Evolutionary conservation across 2,329 filamentous ascomycete species (phyloP).

Genomic region (Aspergillus ibericus): DNA sequence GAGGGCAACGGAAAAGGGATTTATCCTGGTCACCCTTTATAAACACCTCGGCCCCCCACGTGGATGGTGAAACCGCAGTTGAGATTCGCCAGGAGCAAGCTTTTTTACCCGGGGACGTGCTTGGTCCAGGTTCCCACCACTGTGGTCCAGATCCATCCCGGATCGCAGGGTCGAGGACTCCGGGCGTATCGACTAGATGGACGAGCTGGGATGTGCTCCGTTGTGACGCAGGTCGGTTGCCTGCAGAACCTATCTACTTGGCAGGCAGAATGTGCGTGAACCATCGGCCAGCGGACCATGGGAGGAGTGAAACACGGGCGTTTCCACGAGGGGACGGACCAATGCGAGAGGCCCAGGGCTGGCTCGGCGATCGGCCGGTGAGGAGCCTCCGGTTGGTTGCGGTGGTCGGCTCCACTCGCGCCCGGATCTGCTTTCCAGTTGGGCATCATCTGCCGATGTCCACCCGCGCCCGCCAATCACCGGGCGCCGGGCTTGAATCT

Average conservation of each 20-base stretch:
- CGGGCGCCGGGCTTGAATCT: background rate
- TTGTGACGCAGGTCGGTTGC: background rate
- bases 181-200: background rate
- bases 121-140: background rate
- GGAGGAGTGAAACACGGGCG: background rate
- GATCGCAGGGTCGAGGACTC: background rate
- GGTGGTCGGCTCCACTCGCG: background rate
- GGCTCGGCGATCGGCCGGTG: constrained; percentile 1
- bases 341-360: background rate
- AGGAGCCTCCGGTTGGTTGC: background rate
- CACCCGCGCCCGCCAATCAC: background rate
- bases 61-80: background rate
- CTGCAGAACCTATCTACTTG: background rate
- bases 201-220: background rate
- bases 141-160: background rate
- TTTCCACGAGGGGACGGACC: background rate
- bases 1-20: background rate
- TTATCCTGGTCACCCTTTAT: background rate
- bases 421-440: background rate
- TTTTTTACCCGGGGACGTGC: background rate
- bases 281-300: background rate
- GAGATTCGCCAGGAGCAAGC: background rate
- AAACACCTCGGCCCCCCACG: background rate
- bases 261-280: background rate
- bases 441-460: background rate